Evolutionary conservation across 192 early-diverging fungal species (phyloP).

Genomic region (Umbelopsis sp.): DNA sequence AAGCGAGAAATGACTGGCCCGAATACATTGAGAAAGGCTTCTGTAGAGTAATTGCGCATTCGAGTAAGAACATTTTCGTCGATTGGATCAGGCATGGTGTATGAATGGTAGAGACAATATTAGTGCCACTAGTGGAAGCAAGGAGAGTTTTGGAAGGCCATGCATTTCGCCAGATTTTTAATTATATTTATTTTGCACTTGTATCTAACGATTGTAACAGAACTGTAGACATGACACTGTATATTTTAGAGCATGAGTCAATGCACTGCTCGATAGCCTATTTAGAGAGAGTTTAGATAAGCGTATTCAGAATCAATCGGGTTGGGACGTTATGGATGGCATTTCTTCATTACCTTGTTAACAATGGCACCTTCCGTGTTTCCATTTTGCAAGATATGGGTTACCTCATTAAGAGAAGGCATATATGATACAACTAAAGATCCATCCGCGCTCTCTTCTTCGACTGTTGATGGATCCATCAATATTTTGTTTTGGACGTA

Average conservation of each 20-base stretch:
- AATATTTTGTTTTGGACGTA: conserved; percentile 41
- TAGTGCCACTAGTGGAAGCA: background rate
- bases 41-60: background rate
- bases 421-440: conserved; percentile 74
- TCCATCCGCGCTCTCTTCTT: conserved; percentile 59
- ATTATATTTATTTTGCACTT: background rate
- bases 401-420: conserved; percentile 79
- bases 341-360: conserved; percentile 46
- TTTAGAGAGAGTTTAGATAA: background rate
- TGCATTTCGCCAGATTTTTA: background rate
- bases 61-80: background rate
- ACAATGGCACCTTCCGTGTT: conserved; percentile 50
- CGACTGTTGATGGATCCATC: conserved; percentile 54
- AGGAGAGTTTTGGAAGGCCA: background rate
- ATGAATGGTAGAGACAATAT: background rate
- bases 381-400: conserved; percentile 76
- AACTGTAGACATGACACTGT: conserved; percentile 65
- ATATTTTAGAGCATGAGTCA: conserved; percentile 77
- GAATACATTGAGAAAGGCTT: background rate
- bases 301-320: background rate
- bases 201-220: conserved; percentile 50
- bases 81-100: background rate
- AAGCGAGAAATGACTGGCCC: conserved; percentile 23
- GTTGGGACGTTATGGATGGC: background rate
- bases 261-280: conserved; percentile 75